A percentile compares a stretch with the other conserved stretches of the same genome.
Conservation (phyloP, 2,329 filamentous ascomycete species). For the Aspergillus flavus region DNA sequence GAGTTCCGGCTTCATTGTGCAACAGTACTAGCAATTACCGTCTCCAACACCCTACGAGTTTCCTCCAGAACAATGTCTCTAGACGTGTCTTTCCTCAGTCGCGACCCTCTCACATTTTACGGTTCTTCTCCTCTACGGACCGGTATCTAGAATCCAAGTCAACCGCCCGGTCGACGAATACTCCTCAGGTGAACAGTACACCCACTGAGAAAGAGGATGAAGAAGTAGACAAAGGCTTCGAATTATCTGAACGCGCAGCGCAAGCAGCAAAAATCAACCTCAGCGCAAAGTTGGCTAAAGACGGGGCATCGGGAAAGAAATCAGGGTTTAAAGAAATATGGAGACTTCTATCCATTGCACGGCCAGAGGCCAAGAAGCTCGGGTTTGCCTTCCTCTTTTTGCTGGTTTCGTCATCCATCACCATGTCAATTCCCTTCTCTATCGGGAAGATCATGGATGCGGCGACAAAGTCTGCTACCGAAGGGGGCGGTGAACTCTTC, state of each 20-base stretch:
- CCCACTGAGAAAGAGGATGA: slow-evolving; percentile 48
- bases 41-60: slow-evolving; percentile 19
- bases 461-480: slow-evolving; percentile 71
- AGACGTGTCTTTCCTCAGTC: slow-evolving; percentile 17
- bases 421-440: slow-evolving; percentile 95
- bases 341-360: slow-evolving; percentile 85
- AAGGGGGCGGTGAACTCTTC: slow-evolving; percentile 70
- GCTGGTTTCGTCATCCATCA: slow-evolving; percentile 85
- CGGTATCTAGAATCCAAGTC: slow-evolving; percentile 31
- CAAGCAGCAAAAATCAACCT: slow-evolving; percentile 89
- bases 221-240: slow-evolving; percentile 65
- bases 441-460: slow-evolving; percentile 95
- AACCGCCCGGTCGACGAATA: slow-evolving; percentile 18
- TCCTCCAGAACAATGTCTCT: slow-evolving; percentile 19
- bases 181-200: slow-evolving; percentile 29
- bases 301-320: slow-evolving; percentile 59
- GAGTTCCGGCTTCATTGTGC: slow-evolving; percentile 23
- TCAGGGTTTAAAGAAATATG: slow-evolving; percentile 76
- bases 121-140: slow-evolving; percentile 31
- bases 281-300: slow-evolving; percentile 82
- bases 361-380: slow-evolving; percentile 79
- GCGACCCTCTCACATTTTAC: slow-evolving; percentile 25
- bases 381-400: slow-evolving; percentile 79
- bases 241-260: slow-evolving; percentile 77
- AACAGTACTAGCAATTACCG: slow-evolving; percentile 17